Evolutionary conservation across 2,329 filamentous ascomycete genomes (phyloP).

Genomic region (Penicillium brevicompactum): DNA sequence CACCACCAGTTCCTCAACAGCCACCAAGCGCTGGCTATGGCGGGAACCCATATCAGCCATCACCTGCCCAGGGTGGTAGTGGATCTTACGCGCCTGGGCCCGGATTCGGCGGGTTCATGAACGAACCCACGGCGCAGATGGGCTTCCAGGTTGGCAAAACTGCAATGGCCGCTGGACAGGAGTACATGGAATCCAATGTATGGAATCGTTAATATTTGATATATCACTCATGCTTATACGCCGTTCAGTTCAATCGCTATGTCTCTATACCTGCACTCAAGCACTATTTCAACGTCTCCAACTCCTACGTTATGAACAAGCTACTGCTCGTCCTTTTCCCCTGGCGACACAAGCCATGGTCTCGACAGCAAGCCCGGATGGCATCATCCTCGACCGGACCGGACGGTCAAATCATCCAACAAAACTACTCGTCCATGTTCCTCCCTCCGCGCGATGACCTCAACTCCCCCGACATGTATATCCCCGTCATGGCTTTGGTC

Average conservation of each 20-base stretch:
- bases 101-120: constrained; percentile 90
- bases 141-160: constrained; percentile 92
- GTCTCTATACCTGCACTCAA: constrained; percentile 92
- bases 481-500: constrained; percentile 95
- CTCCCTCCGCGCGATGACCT: constrained; percentile 91
- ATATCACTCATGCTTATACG: not conserved
- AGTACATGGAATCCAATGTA: constrained; percentile 95
- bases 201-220: constrained; percentile 33
- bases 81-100: constrained; percentile 45
- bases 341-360: constrained; percentile 98
- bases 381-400: constrained; percentile 42
- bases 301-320: constrained; percentile 94
- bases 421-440: constrained; percentile 61
- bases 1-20: constrained; percentile 74
- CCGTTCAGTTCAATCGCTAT: constrained; percentile 69
- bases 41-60: constrained; percentile 52
- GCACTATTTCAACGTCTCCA: constrained; percentile 99
- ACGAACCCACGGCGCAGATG: constrained; percentile 91
- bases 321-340: constrained; percentile 92
- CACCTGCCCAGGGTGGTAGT: constrained; percentile 43
- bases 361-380: constrained; percentile 72
- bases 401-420: constrained; percentile 65
- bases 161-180: constrained; percentile 86
- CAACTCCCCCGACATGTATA: constrained; percentile 99
- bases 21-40: constrained; percentile 56